Percentiles rank a stretch among this genome's conserved stretches.
These are phyloP conservation scores for Chenopodium suecicum DNA, from an alignment of 148 eudicot species.

Conservation along the genomic window DNA sequence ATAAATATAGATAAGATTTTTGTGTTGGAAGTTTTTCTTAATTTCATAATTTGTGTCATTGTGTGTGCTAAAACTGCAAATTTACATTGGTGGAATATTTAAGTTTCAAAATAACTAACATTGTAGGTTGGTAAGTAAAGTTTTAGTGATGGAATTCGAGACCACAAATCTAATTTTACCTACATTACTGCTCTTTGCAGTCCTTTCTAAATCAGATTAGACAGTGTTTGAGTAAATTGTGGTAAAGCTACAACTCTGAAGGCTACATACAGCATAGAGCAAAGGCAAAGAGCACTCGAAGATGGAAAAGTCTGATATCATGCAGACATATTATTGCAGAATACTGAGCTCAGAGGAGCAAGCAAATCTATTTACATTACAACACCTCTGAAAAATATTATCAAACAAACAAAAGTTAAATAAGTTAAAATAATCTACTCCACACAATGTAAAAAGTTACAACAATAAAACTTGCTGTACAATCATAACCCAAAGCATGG, in stretches of 20 bases:
- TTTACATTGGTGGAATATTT: no score
- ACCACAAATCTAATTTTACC: no score
- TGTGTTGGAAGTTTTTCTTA: no score
- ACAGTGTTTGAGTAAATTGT: not conserved
- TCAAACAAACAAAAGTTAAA: not conserved
- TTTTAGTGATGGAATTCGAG: no score
- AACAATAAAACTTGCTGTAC: conserved; percentile 10
- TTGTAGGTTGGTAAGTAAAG: no score
- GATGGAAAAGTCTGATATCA: not conserved
- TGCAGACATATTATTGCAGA: not conserved
- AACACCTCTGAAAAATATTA: not conserved
- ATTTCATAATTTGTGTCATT: no score
- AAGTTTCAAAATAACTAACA: no score
- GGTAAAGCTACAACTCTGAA: not conserved
- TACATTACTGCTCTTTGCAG: no score
- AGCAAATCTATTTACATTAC: not conserved
- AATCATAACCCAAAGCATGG: conserved; percentile 3
- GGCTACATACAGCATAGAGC: not conserved
- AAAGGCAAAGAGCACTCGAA: not conserved
- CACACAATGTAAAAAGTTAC: not conserved
- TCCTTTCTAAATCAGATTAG: no score
- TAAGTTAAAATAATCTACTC: not conserved
- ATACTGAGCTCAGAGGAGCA: not conserved
- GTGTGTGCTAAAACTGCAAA: no score
- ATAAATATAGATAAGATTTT: no score